Conservation (phyloP, 345 rosid species). For the Citrus glauca region DNA sequence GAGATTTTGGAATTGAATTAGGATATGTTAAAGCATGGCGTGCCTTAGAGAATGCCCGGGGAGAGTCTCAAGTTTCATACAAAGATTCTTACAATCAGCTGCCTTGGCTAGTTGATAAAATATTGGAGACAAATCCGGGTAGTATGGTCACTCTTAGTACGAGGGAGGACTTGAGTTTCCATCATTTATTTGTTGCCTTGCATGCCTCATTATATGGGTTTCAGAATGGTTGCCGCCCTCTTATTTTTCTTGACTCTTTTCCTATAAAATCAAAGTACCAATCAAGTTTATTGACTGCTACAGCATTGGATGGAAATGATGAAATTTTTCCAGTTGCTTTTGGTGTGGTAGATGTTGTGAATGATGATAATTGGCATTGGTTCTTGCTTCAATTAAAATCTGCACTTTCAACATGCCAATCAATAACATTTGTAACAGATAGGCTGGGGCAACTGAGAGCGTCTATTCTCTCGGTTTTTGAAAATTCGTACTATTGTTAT, state of each 20-base stretch:
- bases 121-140: constrained; percentile 51
- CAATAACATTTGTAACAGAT: constrained; percentile 53
- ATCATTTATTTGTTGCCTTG: constrained; percentile 48
- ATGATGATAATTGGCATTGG: constrained; percentile 56
- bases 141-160: constrained; percentile 40
- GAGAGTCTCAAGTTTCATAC: constrained; percentile 45
- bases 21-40: constrained; percentile 57
- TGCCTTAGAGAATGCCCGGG: constrained; percentile 51
- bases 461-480: constrained; percentile 36
- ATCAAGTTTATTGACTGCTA: constrained; percentile 37
- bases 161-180: constrained; percentile 43
- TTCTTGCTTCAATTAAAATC: constrained; percentile 52
- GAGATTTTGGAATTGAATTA: constrained; percentile 51
- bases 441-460: constrained; percentile 33
- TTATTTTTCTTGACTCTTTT: constrained; percentile 48
- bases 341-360: constrained; percentile 51
- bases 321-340: constrained; percentile 51
- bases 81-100: constrained; percentile 45
- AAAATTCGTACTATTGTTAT: constrained; percentile 45
- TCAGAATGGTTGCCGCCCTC: constrained; percentile 53
- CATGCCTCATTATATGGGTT: constrained; percentile 53
- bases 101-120: constrained; percentile 51
- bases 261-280: constrained; percentile 46
- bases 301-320: constrained; percentile 56
- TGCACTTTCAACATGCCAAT: constrained; percentile 30